A percentile compares a stretch with the other conserved stretches of the same genome.
phyloP scores from a whole-genome alignment of 495 filamentous ascomycete genomes.

The Collariella sp. region DNA sequence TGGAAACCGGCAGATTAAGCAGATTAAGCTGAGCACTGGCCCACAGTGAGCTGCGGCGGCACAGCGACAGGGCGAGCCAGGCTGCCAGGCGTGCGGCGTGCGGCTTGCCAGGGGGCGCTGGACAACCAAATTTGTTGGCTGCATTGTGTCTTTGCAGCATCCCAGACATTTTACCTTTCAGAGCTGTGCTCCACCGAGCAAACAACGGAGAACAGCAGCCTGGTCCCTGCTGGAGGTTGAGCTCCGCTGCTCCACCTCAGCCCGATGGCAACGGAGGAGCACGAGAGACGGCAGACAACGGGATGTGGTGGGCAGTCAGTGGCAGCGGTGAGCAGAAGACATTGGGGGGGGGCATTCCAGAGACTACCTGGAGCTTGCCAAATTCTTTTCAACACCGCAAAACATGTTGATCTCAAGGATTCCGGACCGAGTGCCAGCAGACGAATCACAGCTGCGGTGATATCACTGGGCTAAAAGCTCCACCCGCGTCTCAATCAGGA shows the following conservation, averaged over 20 bases:
- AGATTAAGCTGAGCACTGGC: slow-evolving; percentile 25
- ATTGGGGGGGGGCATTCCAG: neutral
- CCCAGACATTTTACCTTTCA: neutral
- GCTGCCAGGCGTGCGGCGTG: slow-evolving; percentile 14
- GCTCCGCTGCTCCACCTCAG: neutral
- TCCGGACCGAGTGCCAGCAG: neutral
- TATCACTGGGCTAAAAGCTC: neutral
- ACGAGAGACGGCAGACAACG: neutral
- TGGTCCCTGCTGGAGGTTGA: neutral
- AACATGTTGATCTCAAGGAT: too few species aligned
- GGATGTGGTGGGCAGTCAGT: too few species aligned
- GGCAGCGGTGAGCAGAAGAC: too few species aligned
- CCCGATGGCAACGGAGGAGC: neutral
- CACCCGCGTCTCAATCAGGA: neutral
- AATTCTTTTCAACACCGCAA: too few species aligned
- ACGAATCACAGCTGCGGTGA: slow-evolving; percentile 13
- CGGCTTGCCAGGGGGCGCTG: slow-evolving; percentile 15
- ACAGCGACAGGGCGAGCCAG: slow-evolving; percentile 9
- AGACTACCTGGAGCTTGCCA: neutral
- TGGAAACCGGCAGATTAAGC: slow-evolving; percentile 32
- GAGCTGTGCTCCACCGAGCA: neutral
- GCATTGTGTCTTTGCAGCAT: neutral
- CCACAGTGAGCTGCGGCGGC: slow-evolving; percentile 13
- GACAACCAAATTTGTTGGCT: slow-evolving; percentile 9
- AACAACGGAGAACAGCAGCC: neutral